Conservation (phyloP, 768 basidiomycete species). For the Pleurotus salmoneostramineus region DNA sequence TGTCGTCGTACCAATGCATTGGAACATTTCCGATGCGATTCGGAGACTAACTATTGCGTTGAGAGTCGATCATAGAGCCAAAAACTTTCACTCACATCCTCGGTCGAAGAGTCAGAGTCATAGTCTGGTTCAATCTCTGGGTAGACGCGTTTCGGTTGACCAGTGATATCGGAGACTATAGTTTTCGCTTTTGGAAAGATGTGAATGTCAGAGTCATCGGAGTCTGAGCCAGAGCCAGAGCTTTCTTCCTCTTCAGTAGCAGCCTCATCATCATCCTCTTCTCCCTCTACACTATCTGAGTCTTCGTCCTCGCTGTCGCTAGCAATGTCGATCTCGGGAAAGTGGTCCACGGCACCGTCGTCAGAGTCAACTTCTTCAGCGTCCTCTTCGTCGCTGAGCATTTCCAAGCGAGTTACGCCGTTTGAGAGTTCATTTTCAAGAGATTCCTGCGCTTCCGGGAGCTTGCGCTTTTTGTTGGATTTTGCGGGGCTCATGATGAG, state of each 20-base stretch:
- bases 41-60: slow-evolving; percentile 53
- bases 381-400: slow-evolving; percentile 72
- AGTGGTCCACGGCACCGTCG: slow-evolving; percentile 64
- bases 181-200: slow-evolving; percentile 64
- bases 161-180: slow-evolving; percentile 76
- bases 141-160: slow-evolving; percentile 78
- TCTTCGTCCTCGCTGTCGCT: slow-evolving; percentile 50
- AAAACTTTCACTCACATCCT: slow-evolving; percentile 60
- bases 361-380: slow-evolving; percentile 42
- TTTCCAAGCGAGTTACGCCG: slow-evolving; percentile 52
- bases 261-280: slow-evolving; percentile 33
- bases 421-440: slow-evolving; percentile 24
- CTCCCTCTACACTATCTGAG: slow-evolving; percentile 14
- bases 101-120: slow-evolving; percentile 88
- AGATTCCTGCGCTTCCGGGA: slow-evolving; percentile 32
- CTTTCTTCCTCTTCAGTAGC: slow-evolving; percentile 32
- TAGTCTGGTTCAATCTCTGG: slow-evolving; percentile 90
- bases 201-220: slow-evolving; percentile 44
- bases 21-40: slow-evolving; percentile 95
- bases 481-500: slow-evolving; percentile 23
- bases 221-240: slow-evolving; percentile 7
- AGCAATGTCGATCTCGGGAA: slow-evolving; percentile 61
- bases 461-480: slow-evolving; percentile 57
- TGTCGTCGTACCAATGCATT: slow-evolving; percentile 98
- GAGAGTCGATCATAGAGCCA: slow-evolving; percentile 10